A percentile compares a stretch with the other conserved stretches of the same genome.
phyloP scores from a whole-genome alignment of 768 basidiomycete genomes.

The Mycena kentingensis region DNA sequence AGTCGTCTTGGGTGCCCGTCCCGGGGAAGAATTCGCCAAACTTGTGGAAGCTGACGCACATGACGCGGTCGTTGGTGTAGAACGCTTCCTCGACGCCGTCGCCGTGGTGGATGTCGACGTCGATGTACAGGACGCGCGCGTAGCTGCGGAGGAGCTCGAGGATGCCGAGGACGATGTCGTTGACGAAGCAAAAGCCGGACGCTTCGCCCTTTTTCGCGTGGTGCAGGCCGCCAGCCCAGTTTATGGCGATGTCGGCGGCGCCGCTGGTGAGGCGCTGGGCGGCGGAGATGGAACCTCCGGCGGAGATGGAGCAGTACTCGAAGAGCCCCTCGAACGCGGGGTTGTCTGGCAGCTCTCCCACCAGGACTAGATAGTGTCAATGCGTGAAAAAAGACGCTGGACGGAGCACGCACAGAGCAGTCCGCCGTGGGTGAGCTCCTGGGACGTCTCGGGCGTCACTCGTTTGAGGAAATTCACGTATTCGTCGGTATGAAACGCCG shows the following conservation, averaged over 20 bases:
- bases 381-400: not conserved
- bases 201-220: conserved; percentile 99
- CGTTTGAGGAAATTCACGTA: conserved; percentile 89
- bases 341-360: conserved; percentile 95
- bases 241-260: conserved; percentile 88
- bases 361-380: conserved; percentile 50
- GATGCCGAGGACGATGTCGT: conserved; percentile 94
- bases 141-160: conserved; percentile 87
- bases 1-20: conserved; percentile 82
- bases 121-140: conserved; percentile 92
- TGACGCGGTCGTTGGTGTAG: conserved; percentile 95
- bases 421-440: conserved; percentile 82
- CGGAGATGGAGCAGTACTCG: conserved; percentile 96
- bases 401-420: conserved; percentile 67
- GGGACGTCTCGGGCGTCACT: conserved; percentile 90
- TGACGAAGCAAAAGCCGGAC: conserved; percentile 98
- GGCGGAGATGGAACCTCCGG: conserved; percentile 90
- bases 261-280: conserved; percentile 81
- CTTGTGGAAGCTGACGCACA: conserved; percentile 97
- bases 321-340: conserved; percentile 96
- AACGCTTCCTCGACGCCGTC: conserved; percentile 99
- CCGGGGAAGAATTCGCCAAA: conserved; percentile 95
- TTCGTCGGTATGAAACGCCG: conserved; percentile 97
- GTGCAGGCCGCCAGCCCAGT: conserved; percentile 98
- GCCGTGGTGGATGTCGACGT: conserved; percentile 98